Evolutionary conservation across 139 green algal genomes (phyloP), one percentile per base, ranked within the genome.

Genomic region (Yamagishiella unicocca): DNA sequence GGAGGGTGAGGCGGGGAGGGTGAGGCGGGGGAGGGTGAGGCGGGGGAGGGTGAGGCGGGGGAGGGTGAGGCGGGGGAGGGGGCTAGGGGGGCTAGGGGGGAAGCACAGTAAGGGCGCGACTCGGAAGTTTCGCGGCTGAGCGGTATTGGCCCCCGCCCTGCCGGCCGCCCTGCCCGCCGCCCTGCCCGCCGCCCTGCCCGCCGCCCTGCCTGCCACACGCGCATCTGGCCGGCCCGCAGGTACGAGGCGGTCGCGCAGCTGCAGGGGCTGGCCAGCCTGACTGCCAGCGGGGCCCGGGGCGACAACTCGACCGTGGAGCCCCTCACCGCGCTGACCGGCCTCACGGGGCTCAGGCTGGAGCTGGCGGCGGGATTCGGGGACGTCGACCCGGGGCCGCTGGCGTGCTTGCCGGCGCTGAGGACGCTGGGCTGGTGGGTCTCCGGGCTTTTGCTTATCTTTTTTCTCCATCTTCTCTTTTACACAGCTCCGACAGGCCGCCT

Each of bases 361-460:
- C 64, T 86, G 64, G 58, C 35, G 33, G 5, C 40, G 42, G 42
- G 31, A 1, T 76, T 66, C n/a, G n/a, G 10, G 12, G 79, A 64
- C 33, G 10, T 2, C 27, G 81, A 40, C 64, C 5, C 35, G 24
- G 81, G 81, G 64, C 81, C 64, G 33, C 45, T 87, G 81, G 64
- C 81, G 43, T 35, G 7, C 27, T 66, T 70, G 66, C 81, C 81
- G 45, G 29, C 4, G 21, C 81, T 87, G 45, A 17, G 66, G 17
- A n/a, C 27, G 22, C 31, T 87, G 64, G 81, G 81, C 21, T 87
- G 81, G 81, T 87, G 67, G 27, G 79, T 27, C n/a, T n/a, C n/a
- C n/a, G n/a, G n/a, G n/a, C n/a, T n/a, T n/a, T n/a, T n/a, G n/a
- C n/a, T n/a, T n/a, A n/a, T 17, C 58, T 67, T 17, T 67, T 17